Base-by-base conservation (phyloP, 129 eudicot genomes). In the Lonicera japonica region DNA sequence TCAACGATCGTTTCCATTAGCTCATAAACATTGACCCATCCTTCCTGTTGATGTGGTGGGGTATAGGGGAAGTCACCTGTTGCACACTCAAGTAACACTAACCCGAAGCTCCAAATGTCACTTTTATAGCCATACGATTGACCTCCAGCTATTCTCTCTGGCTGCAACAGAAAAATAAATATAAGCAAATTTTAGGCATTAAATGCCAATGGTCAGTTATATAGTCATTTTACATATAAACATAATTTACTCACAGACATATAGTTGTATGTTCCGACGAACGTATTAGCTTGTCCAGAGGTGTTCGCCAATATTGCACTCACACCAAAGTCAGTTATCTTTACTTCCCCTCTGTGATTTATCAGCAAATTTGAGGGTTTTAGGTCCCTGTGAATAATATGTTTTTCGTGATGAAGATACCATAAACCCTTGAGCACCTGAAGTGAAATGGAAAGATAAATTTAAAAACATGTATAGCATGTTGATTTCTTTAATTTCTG, bases 261-360 rank as follows among this genome's bases (percentile, higher is more conserved):
- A 73, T 94, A 94, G 72, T 83, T 81, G 74, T 83, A 88, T 11
- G 99, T 94, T 78, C 99, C 99, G 39, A 88, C 90, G 40, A 76
- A 81, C 22, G 99, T 94, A 57, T 88, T 82, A 73, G 99, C 99
- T 71, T 78, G 60, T 46, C 95, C 96, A 62, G 95, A 82, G 47
- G 99, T 94, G 83, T 85, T 88, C 3, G 96, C 82, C 53, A 94
- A 81, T 65, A 94, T 79, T 23, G 96, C 87, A 69, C 99, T 94
- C 75, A 94, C 99, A 56, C 99, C 99, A 85, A 94, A 94, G 62
- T 94, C 99, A 18, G 99, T 94, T 25, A 94, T 94, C 81, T 94
- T 94, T 59, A 85, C 95, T 72, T 94, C 96, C 25, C 99, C 99
- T 72, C 83, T 79, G 65, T 94, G 96, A 51, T 94, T 88, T 76